These are phyloP conservation scores for Peniophora sp. DNA, from an alignment of 1,284 basidiomycete genomes.

Conservation along the genomic window DNA sequence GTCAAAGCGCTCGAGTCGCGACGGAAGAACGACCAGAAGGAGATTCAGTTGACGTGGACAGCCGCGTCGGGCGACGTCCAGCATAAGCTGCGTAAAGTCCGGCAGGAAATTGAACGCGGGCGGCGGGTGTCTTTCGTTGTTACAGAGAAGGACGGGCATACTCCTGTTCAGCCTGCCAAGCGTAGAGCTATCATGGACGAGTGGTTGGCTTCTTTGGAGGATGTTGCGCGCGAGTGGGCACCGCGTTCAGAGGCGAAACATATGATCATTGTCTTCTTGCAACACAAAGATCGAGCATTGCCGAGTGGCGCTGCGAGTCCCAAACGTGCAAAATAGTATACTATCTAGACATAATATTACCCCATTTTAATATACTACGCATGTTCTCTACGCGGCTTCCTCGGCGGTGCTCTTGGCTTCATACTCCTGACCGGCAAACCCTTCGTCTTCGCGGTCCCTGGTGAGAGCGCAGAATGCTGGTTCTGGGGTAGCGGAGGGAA, in stretches of 20 bases:
- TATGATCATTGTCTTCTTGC: conserved; percentile 36
- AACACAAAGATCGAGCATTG: conserved; percentile 20
- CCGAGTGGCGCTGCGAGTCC: not conserved
- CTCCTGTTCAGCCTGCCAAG: conserved; percentile 22
- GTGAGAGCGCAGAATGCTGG: conserved; percentile 17
- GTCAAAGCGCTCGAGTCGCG: conserved; percentile 31
- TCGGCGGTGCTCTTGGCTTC: conserved; percentile 9
- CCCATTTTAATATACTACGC: conserved; percentile 8
- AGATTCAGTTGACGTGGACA: conserved; percentile 70
- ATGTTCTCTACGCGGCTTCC: conserved; percentile 10
- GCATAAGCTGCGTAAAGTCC: conserved; percentile 60
- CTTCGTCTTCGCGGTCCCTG: conserved; percentile 25
- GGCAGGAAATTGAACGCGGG: conserved; percentile 52
- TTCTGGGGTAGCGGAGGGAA: conserved; percentile 18
- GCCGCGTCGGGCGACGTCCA: conserved; percentile 51
- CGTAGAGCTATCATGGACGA: conserved; percentile 34
- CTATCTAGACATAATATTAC: not conserved
- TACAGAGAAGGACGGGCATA: conserved; percentile 36
- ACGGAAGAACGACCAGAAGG: conserved; percentile 15
- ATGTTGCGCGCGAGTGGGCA: conserved; percentile 46
- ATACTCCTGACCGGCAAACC: conserved; percentile 27
- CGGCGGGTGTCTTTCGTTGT: conserved; percentile 52
- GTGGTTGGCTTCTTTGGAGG: conserved; percentile 30
- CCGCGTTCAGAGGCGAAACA: conserved; percentile 28
- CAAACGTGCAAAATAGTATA: too few species aligned